Percentiles rank a stretch among this genome's conserved stretches.
phyloP scores from a whole-genome alignment of 345 rosid species.

The Corymbia maculata region DNA sequence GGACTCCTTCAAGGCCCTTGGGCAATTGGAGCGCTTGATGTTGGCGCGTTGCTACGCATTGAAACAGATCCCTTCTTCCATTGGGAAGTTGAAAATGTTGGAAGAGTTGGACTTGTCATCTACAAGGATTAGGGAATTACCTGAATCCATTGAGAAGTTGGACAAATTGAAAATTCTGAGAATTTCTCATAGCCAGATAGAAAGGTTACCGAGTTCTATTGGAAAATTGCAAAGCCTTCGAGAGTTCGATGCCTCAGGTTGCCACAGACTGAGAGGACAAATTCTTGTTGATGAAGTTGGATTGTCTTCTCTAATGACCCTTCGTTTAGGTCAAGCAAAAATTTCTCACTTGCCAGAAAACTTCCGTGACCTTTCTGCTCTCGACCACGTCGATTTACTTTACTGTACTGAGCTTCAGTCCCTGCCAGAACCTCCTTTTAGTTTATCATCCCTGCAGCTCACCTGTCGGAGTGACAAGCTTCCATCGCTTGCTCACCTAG shows the following conservation, averaged over 20 bases:
- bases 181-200: background rate
- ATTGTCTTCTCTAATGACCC: background rate
- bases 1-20: too few species aligned
- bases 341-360: background rate
- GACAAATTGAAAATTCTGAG: background rate
- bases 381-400: background rate
- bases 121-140: background rate
- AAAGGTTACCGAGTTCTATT: background rate
- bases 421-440: background rate
- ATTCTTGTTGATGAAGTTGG: background rate
- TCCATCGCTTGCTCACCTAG: too few species aligned
- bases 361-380: background rate
- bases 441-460: accelerated
- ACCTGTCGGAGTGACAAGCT: background rate
- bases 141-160: background rate
- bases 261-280: background rate
- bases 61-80: background rate
- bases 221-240: background rate
- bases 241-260: background rate
- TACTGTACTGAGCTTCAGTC: background rate
- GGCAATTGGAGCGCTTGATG: too few species aligned
- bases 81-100: background rate
- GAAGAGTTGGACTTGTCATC: background rate
- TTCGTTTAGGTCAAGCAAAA: accelerated
- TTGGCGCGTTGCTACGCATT: too few species aligned